These are phyloP conservation scores for Astrocystis sublimbata DNA, from an alignment of 495 filamentous ascomycete genomes.

Conservation along the genomic window DNA sequence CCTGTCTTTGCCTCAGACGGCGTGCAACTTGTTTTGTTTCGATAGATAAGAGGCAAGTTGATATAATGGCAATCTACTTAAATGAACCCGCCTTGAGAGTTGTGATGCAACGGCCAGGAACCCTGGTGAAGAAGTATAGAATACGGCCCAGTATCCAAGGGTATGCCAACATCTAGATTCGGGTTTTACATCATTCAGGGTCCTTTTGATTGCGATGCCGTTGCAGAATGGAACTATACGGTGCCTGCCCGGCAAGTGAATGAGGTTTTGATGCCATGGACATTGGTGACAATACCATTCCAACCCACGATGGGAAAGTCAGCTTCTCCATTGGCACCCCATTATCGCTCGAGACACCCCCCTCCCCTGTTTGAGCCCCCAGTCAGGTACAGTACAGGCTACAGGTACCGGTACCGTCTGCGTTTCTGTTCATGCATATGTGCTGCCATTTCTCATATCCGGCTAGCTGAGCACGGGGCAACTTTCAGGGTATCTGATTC, in stretches of 20 bases:
- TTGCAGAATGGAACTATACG: neutral
- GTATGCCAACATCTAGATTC: neutral
- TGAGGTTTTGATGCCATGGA: neutral
- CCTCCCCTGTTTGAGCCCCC: too few species aligned
- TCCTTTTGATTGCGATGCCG: neutral
- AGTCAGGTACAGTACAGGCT: neutral
- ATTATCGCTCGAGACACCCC: neutral
- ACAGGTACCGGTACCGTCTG: neutral
- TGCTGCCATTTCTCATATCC: neutral
- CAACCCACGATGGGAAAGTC: conserved; percentile 14
- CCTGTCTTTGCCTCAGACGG: too few species aligned
- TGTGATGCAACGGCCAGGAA: neutral
- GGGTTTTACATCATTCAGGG: conserved; percentile 12
- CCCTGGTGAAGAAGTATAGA: too few species aligned
- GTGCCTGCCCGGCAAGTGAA: neutral
- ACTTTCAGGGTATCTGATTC: too few species aligned
- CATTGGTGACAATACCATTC: conserved; percentile 12
- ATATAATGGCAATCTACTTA: too few species aligned
- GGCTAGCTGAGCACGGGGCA: neutral
- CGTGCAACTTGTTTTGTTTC: too few species aligned
- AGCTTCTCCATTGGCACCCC: conserved; percentile 9
- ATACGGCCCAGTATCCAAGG: too few species aligned
- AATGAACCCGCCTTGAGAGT: neutral
- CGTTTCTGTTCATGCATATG: conserved; percentile 10
- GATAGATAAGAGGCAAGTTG: too few species aligned